These are phyloP conservation scores for Alternaria rosae DNA, from an alignment of 2,329 filamentous ascomycete species.

Conservation along the genomic window DNA sequence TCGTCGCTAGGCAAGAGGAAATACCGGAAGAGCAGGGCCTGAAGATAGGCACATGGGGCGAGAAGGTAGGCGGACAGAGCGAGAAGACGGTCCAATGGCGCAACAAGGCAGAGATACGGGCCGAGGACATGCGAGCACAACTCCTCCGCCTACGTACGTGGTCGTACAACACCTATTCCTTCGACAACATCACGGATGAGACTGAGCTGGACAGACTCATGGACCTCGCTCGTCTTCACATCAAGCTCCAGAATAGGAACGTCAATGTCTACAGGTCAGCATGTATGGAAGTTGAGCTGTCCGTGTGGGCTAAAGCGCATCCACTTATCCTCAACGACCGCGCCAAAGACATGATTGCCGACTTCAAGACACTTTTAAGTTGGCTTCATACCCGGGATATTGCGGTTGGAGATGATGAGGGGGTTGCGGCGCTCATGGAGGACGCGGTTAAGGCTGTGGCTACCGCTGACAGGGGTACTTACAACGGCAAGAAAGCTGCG, in stretches of 20 bases:
- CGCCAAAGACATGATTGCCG: background rate
- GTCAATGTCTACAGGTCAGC: background rate
- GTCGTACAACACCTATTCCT: background rate
- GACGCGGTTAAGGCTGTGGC: background rate
- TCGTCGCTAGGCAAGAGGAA: background rate
- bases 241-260: background rate
- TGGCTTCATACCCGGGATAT: background rate
- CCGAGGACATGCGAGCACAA: background rate
- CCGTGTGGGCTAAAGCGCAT: background rate
- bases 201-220: background rate
- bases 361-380: background rate
- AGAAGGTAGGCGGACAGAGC: too few species aligned
- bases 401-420: background rate
- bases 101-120: background rate
- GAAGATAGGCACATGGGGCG: too few species aligned
- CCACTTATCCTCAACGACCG: background rate
- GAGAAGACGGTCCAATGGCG: too few species aligned
- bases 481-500: background rate
- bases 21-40: too few species aligned
- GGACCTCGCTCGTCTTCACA: background rate
- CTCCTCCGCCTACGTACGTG: background rate
- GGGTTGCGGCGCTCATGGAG: background rate
- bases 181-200: background rate
- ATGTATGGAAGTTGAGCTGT: background rate
- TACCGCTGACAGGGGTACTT: background rate